Evolutionary conservation across 805 yeast genomes (phyloP).

Genomic region (Yamadazyma endophytica): DNA sequence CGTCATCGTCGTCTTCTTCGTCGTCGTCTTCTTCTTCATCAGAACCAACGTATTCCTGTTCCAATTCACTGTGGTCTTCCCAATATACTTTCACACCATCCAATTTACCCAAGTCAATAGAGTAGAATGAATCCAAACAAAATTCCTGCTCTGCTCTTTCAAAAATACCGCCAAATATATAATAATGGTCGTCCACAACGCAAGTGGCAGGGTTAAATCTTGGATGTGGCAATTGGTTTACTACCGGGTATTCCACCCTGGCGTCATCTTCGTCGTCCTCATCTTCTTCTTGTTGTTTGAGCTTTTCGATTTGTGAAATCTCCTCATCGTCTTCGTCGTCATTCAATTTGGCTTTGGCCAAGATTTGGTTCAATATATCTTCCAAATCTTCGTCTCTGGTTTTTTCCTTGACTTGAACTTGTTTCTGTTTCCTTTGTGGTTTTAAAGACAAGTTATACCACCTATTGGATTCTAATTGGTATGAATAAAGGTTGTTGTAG

Average conservation of each 20-base stretch:
- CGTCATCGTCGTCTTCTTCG: slow-evolving; percentile 49
- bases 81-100: slow-evolving; percentile 87
- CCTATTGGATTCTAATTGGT: slow-evolving; percentile 80
- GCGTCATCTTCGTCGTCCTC: slow-evolving; percentile 39
- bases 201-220: slow-evolving; percentile 84
- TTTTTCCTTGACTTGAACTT: slow-evolving; percentile 36
- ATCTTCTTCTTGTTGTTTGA: slow-evolving; percentile 30
- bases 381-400: slow-evolving; percentile 78
- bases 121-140: slow-evolving; percentile 78
- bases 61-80: slow-evolving; percentile 73
- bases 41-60: slow-evolving; percentile 50
- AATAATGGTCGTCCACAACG: slow-evolving; percentile 78
- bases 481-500: slow-evolving; percentile 75
- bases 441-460: slow-evolving; percentile 77
- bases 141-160: slow-evolving; percentile 86
- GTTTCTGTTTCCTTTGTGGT: slow-evolving; percentile 52
- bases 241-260: slow-evolving; percentile 49
- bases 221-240: slow-evolving; percentile 73
- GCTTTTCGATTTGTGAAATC: slow-evolving; percentile 30
- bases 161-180: slow-evolving; percentile 86
- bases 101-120: slow-evolving; percentile 77
- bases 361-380: slow-evolving; percentile 68
- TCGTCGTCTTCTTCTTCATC: slow-evolving; percentile 61
- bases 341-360: slow-evolving; percentile 67
- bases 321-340: slow-evolving; percentile 52